phyloP scores from a whole-genome alignment of 208 protist genomes.

The Trypanosoma avium region DNA sequence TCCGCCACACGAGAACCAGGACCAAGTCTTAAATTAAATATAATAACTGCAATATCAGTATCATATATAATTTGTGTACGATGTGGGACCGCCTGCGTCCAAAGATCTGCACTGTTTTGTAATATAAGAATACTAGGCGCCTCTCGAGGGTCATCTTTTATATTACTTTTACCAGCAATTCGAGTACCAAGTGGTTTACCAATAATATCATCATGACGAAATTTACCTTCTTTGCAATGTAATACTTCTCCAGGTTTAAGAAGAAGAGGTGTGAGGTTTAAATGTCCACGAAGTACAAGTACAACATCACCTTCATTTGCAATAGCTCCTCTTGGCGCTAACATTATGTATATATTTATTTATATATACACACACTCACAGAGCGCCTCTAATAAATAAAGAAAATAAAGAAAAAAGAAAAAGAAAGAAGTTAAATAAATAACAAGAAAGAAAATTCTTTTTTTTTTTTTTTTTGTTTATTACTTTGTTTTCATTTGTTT shows the following conservation, averaged over 20 bases:
- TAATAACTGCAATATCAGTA: slow-evolving; percentile 90
- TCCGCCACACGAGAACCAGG: slow-evolving; percentile 82
- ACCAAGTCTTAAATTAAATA: slow-evolving; percentile 66
- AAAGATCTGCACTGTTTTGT: slow-evolving; percentile 86
- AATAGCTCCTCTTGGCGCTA: slow-evolving; percentile 43
- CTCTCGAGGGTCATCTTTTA: slow-evolving; percentile 41
- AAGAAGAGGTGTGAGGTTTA: slow-evolving; percentile 61
- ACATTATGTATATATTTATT: slow-evolving; percentile 27
- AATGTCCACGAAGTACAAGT: slow-evolving; percentile 68
- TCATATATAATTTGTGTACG: slow-evolving; percentile 93
- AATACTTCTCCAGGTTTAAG: slow-evolving; percentile 58
- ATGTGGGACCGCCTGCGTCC: slow-evolving; percentile 88
- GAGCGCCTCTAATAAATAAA: too few species aligned
- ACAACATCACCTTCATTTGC: slow-evolving; percentile 78
- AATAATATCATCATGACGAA: slow-evolving; percentile 84
- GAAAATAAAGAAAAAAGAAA: slow-evolving; percentile 5
- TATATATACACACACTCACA: too few species aligned
- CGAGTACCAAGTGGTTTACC: slow-evolving; percentile 56
- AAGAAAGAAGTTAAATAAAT: neutral
- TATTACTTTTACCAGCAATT: slow-evolving; percentile 63
- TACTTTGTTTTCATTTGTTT: too few species aligned
- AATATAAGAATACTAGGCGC: slow-evolving; percentile 61
- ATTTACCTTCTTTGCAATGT: slow-evolving; percentile 84
- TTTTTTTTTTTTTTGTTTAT: too few species aligned
- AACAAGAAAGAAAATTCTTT: too few species aligned